Evolutionary conservation across 352 stramenopile species (phyloP).

Genomic region (Phytophthora rubi): DNA sequence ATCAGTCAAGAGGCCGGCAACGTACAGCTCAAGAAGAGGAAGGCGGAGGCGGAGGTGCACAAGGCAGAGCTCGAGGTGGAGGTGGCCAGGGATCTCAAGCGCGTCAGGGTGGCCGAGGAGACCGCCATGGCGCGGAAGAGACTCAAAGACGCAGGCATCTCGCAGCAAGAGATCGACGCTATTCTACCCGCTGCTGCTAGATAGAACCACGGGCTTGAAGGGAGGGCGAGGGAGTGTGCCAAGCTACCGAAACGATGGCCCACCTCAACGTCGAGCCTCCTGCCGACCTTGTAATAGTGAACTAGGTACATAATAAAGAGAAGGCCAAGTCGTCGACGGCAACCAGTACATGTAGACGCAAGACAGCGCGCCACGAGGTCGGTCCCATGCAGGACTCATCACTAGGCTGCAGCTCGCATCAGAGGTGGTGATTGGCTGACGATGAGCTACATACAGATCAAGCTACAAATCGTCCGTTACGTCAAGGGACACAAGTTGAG

Average conservation of each 20-base stretch:
- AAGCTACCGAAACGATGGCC: neutral
- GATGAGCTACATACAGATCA: conserved; percentile 1
- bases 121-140: conserved; percentile 40
- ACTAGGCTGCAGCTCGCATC: conserved; percentile 6
- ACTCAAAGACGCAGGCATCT: conserved; percentile 38
- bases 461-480: conserved; percentile 13
- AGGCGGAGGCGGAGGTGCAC: conserved; percentile 39
- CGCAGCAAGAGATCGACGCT: conserved; percentile 38
- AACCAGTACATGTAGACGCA: conserved; percentile 1
- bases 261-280: conserved; percentile 8
- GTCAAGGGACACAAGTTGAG: neutral
- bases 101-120: conserved; percentile 39
- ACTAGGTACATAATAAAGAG: conserved; percentile 18
- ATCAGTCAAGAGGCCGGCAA: conserved; percentile 27
- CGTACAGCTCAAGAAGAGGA: conserved; percentile 33
- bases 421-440: conserved; percentile 40
- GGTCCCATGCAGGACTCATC: conserved; percentile 5
- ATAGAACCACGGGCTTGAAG: conserved; percentile 10
- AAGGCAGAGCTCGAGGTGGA: conserved; percentile 38
- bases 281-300: conserved; percentile 36
- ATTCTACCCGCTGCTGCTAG: conserved; percentile 31
- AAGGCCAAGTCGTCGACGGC: conserved; percentile 17
- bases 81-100: conserved; percentile 40
- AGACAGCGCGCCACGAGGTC: neutral
- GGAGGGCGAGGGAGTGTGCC: neutral